Conservation (phyloP, 257 asterid species). For the Parsonsia alboflavescens region DNA sequence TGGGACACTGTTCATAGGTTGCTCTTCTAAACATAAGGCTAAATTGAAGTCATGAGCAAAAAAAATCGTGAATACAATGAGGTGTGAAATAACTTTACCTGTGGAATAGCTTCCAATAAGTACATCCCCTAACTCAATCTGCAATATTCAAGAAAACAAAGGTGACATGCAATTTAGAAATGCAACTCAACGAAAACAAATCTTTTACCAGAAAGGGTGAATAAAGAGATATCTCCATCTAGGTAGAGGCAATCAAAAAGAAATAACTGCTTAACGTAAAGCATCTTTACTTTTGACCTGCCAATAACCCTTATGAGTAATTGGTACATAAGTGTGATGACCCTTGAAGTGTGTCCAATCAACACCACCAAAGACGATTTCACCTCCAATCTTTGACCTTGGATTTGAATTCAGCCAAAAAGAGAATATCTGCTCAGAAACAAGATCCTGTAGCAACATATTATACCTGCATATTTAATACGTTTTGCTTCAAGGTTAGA, state of each 20-base stretch:
- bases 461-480: constrained; percentile 20
- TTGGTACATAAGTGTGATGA: constrained; percentile 25
- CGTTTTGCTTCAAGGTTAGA: not conserved
- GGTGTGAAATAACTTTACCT: constrained; percentile 19
- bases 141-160: constrained; percentile 1
- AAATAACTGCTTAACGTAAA: not conserved
- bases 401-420: constrained; percentile 31
- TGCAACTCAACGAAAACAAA: not conserved
- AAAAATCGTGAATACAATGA: not conserved
- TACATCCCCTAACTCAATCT: constrained; percentile 34
- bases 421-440: constrained; percentile 25
- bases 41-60: not conserved
- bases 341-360: constrained; percentile 35
- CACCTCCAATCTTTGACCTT: constrained; percentile 22
- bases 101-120: constrained; percentile 28
- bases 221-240: not conserved
- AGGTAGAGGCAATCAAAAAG: not conserved
- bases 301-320: constrained; percentile 33
- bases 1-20: no score
- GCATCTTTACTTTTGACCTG: constrained; percentile 17
- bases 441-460: constrained; percentile 27
- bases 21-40: not conserved
- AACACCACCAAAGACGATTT: constrained; percentile 37
- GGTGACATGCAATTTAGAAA: not conserved
- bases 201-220: not conserved